Evolutionary conservation across 192 early-diverging fungal species (phyloP), one percentile per base, ranked within the genome.

Genomic region (Kickxella alabastrina): DNA sequence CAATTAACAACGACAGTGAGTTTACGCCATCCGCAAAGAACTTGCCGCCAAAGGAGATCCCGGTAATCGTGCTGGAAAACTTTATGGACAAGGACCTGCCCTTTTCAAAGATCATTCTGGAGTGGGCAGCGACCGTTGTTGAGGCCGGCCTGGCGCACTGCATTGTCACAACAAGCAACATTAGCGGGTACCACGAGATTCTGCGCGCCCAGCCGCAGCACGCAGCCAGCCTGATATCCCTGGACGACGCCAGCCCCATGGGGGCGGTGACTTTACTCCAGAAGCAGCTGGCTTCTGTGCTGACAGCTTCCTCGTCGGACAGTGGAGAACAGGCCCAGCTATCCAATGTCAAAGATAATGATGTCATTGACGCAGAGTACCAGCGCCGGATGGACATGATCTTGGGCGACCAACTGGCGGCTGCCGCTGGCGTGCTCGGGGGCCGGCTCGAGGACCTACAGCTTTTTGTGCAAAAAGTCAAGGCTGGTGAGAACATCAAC

Each of bases 381-480:
- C 35, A 50, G 18, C 60, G 37, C 35, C 22, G 39, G 31, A 23
- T 62, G 49, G 66, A 56, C 15, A n/a, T 40, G 15, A 59, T 52
- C 12, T 54, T 48, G n/a, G 46, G 62, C 49, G 57, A 65, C 46
- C 23, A 50, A 43, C 59, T 68, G 6, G 65, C 56, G 2, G 27
- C 49, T 9, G 77, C 79, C 6, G 87, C 95, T 13, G 49, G 75
- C 19, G 79, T 79, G 1, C 75, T 99, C 12, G 97, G 95, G 22
- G 97, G 97, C 15, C 82, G 97, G 14, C 65, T 95, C 14, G 90
- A 86, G 26, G 93, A 99, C 71, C 66, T 99, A 26, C 85, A 93
- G 65, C 57, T 92, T 10, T 82, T 96, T 59, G 83, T 93, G 26
- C 87, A 91, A 49, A 97, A 97, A 59, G 86, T 97, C 32, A 80